These are phyloP conservation scores for Penicillium sp. DNA, from an alignment of 2,329 filamentous ascomycete genomes.

Conservation along the genomic window DNA sequence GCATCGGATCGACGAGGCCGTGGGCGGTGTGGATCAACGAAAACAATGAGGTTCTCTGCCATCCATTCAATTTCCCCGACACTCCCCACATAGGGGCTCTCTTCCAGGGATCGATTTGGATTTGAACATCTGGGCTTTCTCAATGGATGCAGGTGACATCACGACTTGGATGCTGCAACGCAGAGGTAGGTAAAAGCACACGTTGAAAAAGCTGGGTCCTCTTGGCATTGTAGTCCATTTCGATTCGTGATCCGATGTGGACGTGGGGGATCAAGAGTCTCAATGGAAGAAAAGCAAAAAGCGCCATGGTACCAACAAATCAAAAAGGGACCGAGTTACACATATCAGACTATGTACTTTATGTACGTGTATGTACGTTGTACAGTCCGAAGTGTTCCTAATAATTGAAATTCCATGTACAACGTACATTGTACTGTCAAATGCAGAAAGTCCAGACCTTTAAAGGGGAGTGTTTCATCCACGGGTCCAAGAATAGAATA, in stretches of 20 bases:
- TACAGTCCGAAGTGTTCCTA: too few relatives aligned
- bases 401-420: too few relatives aligned
- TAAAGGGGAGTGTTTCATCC: constrained; percentile 13
- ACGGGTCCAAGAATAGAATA: constrained; percentile 7
- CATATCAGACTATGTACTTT: not conserved
- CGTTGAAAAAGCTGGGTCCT: not conserved
- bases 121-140: not conserved
- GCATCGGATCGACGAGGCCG: not conserved
- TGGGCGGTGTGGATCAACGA: constrained; percentile 3
- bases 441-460: not conserved
- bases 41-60: not conserved
- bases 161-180: not conserved
- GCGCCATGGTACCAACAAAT: not conserved
- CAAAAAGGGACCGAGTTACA: not conserved
- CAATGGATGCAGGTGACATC: constrained; percentile 4
- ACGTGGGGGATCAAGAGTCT: not conserved
- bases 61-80: not conserved
- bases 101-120: not conserved
- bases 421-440: not conserved
- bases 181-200: too few relatives aligned
- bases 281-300: not conserved
- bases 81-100: constrained; percentile 3
- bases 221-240: not conserved
- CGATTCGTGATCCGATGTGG: not conserved
- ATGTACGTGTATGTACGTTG: too few relatives aligned